Base-by-base conservation (phyloP, 1,139 yeast genomes). In the Pneumocystis jirovecii region DNA sequence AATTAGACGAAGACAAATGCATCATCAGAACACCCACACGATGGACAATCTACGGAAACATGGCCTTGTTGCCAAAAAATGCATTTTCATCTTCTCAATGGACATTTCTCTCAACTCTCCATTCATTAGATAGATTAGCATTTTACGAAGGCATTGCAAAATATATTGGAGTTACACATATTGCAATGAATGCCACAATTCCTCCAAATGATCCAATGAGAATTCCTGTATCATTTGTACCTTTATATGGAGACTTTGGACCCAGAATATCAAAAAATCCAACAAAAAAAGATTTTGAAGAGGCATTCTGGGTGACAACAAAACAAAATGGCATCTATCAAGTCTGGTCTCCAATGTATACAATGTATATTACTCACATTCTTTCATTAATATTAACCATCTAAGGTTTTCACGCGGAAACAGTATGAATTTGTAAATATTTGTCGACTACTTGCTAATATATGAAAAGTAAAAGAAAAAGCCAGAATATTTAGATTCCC, bases 301-400 rank as follows among this genome's bases (percentile, higher is more conserved):
- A 71, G 0, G 86, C 88, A 0, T 83, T 89, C 69, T 89, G 96
- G 96, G 87, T 91, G 70, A 75, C 79, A 15, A 80, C 81, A 0
- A 75, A 78, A 1, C 96, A 89, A 72, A 88, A 89, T 73, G 91
- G 90, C 1, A 83, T 89, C 5, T 77, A 74, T 68, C 96, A 89
- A 72, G 80, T 82, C 1, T 89, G 96, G 96, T 88, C 93, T 2
- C 96, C 96, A 0, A 73, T 80, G 65, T 86, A 83, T 72, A 88
- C 96, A 15, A 89, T 89, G 96, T 89, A 89, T 72, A 85, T 91
- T 56, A 75, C 96, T n/a, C 89, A 89, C 72, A 7, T 34, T 37
- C 19, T 61, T 61, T 60, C 29, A 10, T 15, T 40, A 60, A 60
- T 60, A 25, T 15, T 60, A 39, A 60, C 10, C 12, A 25, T 50